These are phyloP conservation scores for Thalassiosira livingstoniorum DNA, from an alignment of 352 stramenopile species.

Conservation along the genomic window DNA sequence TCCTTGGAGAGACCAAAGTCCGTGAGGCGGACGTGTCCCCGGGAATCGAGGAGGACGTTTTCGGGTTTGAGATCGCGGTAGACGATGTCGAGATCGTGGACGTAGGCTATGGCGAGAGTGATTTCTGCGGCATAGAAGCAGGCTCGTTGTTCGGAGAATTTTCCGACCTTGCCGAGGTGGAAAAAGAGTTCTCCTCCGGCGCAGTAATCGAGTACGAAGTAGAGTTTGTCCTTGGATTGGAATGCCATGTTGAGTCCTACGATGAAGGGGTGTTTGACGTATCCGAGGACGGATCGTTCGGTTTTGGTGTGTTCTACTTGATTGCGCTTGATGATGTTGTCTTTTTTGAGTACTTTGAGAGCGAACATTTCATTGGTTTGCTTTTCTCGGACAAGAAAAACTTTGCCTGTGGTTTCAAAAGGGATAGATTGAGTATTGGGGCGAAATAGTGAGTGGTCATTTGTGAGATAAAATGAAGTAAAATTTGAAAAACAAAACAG, in stretches of 20 bases:
- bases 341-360: conserved; percentile 99
- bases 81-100: conserved; percentile 91
- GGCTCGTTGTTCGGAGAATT: conserved; percentile 93
- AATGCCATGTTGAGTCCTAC: conserved; percentile 96
- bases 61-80: conserved; percentile 98
- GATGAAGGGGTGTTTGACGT: conserved; percentile 98
- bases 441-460: conserved; percentile 11
- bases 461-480: neutral
- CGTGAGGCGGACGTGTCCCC: conserved; percentile 96
- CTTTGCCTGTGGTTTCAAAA: conserved; percentile 89
- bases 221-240: conserved; percentile 96
- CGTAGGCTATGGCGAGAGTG: conserved; percentile 91
- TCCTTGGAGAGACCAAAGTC: conserved; percentile 99
- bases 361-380: conserved; percentile 94
- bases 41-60: conserved; percentile 96
- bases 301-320: conserved; percentile 99
- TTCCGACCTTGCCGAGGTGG: conserved; percentile 89
- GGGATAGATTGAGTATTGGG: too few species aligned
- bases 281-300: conserved; percentile 95
- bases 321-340: conserved; percentile 99
- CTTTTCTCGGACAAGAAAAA: conserved; percentile 95
- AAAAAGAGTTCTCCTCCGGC: conserved; percentile 91
- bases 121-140: conserved; percentile 98
- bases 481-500: neutral
- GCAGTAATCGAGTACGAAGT: conserved; percentile 98